A percentile compares a stretch with the other conserved stretches of the same genome.
Conservation (phyloP, 1,284 basidiomycete genomes). For the Cystobasidiaceae sp. region DNA sequence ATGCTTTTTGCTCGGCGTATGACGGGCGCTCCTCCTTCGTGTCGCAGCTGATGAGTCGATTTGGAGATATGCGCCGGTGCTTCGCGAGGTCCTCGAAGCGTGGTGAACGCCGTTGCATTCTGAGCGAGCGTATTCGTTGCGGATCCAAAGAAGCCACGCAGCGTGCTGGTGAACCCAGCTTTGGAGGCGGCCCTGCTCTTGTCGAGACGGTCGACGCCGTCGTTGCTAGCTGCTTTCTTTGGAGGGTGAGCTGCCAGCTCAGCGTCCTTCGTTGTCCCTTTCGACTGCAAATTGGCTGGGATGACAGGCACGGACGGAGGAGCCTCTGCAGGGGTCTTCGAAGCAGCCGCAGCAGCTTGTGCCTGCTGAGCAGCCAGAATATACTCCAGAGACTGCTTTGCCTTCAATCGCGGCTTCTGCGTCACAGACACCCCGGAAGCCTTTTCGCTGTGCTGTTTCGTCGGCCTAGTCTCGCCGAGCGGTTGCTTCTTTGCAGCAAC, state of each 20-base stretch:
- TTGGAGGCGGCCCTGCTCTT: not conserved
- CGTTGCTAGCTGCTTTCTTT: not conserved
- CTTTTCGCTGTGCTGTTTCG: not conserved
- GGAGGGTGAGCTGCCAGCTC: not conserved
- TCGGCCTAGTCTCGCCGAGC: not conserved
- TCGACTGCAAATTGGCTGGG: not conserved
- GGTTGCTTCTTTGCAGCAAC: not conserved
- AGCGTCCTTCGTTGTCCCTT: not conserved
- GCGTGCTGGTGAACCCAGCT: slow-evolving; percentile 1
- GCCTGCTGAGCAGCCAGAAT: slow-evolving; percentile 1
- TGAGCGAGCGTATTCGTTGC: no score
- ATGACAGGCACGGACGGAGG: slow-evolving; percentile 2
- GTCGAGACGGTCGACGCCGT: not conserved
- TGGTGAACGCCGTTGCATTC: no score
- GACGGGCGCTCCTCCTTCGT: not conserved
- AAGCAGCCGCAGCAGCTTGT: not conserved
- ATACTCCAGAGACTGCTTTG: slow-evolving; percentile 23
- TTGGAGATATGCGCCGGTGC: not conserved
- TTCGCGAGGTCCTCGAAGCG: no score
- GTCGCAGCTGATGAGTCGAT: not conserved
- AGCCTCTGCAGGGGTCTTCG: not conserved
- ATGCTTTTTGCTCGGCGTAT: slow-evolving; percentile 5
- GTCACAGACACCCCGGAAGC: no score
- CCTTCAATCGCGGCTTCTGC: slow-evolving; percentile 13
- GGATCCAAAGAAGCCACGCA: slow-evolving; percentile 11